Percentiles rank a stretch among this genome's conserved stretches.
These are phyloP conservation scores for Centella asiatica DNA, from an alignment of 129 eudicot genomes.

Conservation along the genomic window DNA sequence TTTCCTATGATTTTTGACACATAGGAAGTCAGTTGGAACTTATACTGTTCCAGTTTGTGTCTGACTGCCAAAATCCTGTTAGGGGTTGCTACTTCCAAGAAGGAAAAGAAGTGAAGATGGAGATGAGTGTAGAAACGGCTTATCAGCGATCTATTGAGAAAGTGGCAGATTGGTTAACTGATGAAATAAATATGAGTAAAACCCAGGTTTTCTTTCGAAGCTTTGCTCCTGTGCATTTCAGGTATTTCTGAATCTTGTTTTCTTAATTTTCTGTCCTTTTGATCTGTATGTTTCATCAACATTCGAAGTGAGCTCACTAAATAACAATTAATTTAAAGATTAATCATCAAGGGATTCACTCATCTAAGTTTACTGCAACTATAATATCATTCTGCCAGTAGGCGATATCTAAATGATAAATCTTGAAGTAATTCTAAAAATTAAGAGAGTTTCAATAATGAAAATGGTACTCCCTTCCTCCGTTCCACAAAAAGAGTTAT, in stretches of 20 bases:
- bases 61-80: constrained; percentile 7
- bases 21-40: not conserved
- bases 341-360: not conserved
- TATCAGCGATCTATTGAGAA: constrained; percentile 58
- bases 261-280: not conserved
- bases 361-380: not conserved
- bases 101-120: constrained; percentile 58
- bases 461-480: too few species aligned
- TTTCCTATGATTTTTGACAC: not conserved
- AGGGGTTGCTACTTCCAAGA: constrained; percentile 95
- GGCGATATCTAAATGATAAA: not conserved
- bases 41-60: not conserved
- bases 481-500: too few species aligned
- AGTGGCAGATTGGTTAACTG: constrained; percentile 48
- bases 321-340: not conserved
- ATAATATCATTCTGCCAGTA: not conserved
- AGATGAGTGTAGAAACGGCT: constrained; percentile 69
- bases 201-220: constrained; percentile 70
- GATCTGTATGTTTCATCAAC: not conserved
- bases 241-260: constrained; percentile 29
- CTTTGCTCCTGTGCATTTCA: constrained; percentile 93
- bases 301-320: not conserved
- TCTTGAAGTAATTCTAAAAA: not conserved
- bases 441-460: not conserved
- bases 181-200: constrained; percentile 50